Evolutionary conservation across 495 filamentous ascomycete genomes (phyloP).

Genomic region (Lophium mytilinum): DNA sequence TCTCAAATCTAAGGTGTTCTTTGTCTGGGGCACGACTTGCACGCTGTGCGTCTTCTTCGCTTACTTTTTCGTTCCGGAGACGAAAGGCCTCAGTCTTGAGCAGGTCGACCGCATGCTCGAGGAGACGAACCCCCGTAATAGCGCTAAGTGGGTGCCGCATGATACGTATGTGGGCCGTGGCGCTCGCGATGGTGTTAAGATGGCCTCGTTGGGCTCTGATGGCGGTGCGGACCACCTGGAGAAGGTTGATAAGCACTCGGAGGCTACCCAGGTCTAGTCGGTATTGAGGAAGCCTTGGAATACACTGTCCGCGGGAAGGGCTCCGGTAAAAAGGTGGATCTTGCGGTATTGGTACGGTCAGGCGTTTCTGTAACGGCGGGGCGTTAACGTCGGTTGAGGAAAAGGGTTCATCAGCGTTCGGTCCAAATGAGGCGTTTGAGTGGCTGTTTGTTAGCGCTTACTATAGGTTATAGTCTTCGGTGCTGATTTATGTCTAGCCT

Average conservation of each 20-base stretch:
- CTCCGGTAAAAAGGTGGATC: too few species aligned
- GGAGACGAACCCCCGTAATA: slow-evolving; percentile 61
- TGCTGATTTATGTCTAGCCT: too few species aligned
- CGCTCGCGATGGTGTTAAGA: not conserved
- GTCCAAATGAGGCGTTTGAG: too few species aligned
- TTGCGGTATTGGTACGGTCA: too few species aligned
- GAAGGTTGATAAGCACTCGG: not conserved
- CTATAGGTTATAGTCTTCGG: too few species aligned
- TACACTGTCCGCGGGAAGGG: too few species aligned
- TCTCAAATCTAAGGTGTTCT: slow-evolving; percentile 66
- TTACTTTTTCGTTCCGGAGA: slow-evolving; percentile 74
- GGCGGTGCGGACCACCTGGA: not conserved
- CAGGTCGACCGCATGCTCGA: slow-evolving; percentile 88
- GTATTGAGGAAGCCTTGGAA: too few species aligned
- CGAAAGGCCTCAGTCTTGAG: slow-evolving; percentile 80
- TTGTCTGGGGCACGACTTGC: slow-evolving; percentile 68
- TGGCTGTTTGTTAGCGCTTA: too few species aligned
- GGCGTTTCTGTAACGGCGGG: too few species aligned
- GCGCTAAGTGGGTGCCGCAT: slow-evolving; percentile 59
- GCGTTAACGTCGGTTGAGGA: too few species aligned
- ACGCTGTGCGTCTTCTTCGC: slow-evolving; percentile 58
- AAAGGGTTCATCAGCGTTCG: too few species aligned
- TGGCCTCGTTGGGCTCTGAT: not conserved
- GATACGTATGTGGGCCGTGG: slow-evolving; percentile 49
- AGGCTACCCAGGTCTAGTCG: too few species aligned